Evolutionary conservation across 306 rosid species (phyloP).

Genomic region (Gastrolobium bilobum): DNA sequence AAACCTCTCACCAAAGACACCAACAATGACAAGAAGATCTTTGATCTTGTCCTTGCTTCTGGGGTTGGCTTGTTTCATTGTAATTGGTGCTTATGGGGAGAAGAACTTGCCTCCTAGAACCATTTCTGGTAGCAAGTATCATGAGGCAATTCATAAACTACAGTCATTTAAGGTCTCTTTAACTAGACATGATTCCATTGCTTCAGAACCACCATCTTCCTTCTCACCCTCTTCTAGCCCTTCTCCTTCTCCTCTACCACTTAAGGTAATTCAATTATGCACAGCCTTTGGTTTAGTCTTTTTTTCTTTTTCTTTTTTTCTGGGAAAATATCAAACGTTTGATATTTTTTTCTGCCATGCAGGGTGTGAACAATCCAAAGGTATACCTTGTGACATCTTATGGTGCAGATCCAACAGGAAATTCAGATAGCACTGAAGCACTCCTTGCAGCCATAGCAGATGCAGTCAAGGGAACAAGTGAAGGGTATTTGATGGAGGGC

Average conservation of each 20-base stretch:
- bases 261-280: slow-evolving; percentile 47
- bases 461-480: slow-evolving; percentile 54
- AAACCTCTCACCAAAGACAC: slow-evolving; percentile 43
- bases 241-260: slow-evolving; percentile 40
- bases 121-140: slow-evolving; percentile 33
- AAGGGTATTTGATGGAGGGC: slow-evolving; percentile 68
- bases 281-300: background rate
- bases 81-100: slow-evolving; percentile 44
- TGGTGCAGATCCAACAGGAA: slow-evolving; percentile 93
- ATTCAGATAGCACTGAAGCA: slow-evolving; percentile 78
- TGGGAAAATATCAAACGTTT: slow-evolving; percentile 38
- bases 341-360: slow-evolving; percentile 43
- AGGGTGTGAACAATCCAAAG: slow-evolving; percentile 59
- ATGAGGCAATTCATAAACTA: slow-evolving; percentile 48
- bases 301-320: too few relatives aligned
- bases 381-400: slow-evolving; percentile 72
- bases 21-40: slow-evolving; percentile 49
- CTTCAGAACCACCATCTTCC: slow-evolving; percentile 53
- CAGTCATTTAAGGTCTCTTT: slow-evolving; percentile 59
- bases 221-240: slow-evolving; percentile 41
- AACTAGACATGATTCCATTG: slow-evolving; percentile 52
- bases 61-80: slow-evolving; percentile 45
- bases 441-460: slow-evolving; percentile 71
- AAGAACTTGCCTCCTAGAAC: slow-evolving; percentile 35
- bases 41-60: slow-evolving; percentile 39